phyloP scores from a whole-genome alignment of 768 basidiomycete genomes.

The Suillus weaverae region DNA sequence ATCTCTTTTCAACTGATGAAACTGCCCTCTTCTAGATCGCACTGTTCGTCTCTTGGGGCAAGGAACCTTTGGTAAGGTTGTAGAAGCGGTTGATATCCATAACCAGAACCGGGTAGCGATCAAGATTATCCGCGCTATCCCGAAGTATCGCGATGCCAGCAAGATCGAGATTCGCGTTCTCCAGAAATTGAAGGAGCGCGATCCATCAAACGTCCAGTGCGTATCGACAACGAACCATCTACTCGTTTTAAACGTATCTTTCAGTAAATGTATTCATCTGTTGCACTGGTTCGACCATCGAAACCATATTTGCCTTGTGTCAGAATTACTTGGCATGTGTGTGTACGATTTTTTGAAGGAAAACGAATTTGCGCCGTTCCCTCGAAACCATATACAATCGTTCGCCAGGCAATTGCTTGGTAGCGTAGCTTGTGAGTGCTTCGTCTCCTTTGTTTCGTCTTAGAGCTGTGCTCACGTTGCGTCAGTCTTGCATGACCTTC shows the following conservation, averaged over 20 bases:
- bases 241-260: slow-evolving; percentile 8
- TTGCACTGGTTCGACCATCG: slow-evolving; percentile 94
- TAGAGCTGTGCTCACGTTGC: slow-evolving; percentile 8
- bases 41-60: slow-evolving; percentile 91
- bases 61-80: slow-evolving; percentile 98
- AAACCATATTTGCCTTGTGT: slow-evolving; percentile 97
- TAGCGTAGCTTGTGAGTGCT: slow-evolving; percentile 87
- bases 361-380: slow-evolving; percentile 95
- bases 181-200: slow-evolving; percentile 84
- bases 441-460: slow-evolving; percentile 18
- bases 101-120: slow-evolving; percentile 84
- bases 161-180: slow-evolving; percentile 97
- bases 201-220: slow-evolving; percentile 86
- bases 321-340: slow-evolving; percentile 94
- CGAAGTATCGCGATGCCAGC: slow-evolving; percentile 97
- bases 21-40: slow-evolving; percentile 60
- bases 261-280: slow-evolving; percentile 96
- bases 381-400: slow-evolving; percentile 92
- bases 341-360: slow-evolving; percentile 99
- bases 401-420: slow-evolving; percentile 91
- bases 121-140: slow-evolving; percentile 98
- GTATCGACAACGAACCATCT: slow-evolving; percentile 34
- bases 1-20: slow-evolving; percentile 13
- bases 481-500: slow-evolving; percentile 85
- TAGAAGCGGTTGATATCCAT: slow-evolving; percentile 84